Conservation (phyloP, 345 rosid genomes). For the Rhodamnia rubescens region DNA sequence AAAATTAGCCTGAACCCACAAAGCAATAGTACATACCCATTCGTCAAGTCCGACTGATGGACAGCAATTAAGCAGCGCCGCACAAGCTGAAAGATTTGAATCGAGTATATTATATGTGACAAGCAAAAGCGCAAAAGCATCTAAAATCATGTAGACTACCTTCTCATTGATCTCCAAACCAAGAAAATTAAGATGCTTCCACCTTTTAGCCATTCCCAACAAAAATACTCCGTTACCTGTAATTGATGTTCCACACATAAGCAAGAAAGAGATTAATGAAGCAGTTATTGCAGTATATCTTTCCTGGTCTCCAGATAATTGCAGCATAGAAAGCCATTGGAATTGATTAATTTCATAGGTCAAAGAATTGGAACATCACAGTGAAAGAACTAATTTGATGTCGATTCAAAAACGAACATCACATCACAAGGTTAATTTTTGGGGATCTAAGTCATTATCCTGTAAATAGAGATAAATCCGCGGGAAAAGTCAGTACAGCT, state of each 20-base stretch:
- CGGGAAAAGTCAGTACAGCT: not conserved
- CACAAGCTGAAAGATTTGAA: conserved; percentile 35
- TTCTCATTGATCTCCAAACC: conserved; percentile 56
- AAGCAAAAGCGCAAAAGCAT: not conserved
- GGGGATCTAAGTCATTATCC: not conserved
- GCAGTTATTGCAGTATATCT: not conserved
- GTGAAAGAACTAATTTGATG: not conserved
- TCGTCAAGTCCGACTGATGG: conserved; percentile 26
- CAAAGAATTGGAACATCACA: not conserved
- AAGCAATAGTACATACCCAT: conserved; percentile 27
- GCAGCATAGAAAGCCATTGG: not conserved
- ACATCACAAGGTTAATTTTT: not conserved
- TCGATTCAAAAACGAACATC: not conserved
- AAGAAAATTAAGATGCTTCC: conserved; percentile 50
- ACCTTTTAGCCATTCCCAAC: conserved; percentile 44
- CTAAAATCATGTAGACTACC: conserved; percentile 16
- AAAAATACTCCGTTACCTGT: conserved; percentile 57
- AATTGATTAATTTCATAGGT: not conserved
- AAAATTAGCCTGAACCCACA: not conserved
- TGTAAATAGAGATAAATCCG: not conserved
- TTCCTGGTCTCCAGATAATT: not conserved
- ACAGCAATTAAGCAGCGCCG: conserved; percentile 27
- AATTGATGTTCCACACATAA: conserved; percentile 3
- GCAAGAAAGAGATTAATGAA: not conserved
- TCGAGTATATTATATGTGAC: not conserved